Base-by-base conservation (phyloP, 305 asterid genomes). In the Fraxinus sp. region DNA sequence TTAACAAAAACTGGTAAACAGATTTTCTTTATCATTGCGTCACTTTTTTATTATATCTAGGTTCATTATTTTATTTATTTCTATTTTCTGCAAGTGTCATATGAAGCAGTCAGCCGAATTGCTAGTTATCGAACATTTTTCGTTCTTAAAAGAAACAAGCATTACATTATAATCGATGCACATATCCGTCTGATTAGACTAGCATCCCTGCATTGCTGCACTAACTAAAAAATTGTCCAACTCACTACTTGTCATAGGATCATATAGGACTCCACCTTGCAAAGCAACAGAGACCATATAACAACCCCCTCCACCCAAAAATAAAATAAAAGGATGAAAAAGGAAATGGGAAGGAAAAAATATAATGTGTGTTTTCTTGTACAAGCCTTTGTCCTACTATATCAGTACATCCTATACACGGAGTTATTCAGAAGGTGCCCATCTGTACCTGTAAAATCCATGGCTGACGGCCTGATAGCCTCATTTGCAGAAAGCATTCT, bases 401-500 rank as follows among this genome's bases (percentile, higher is more conserved):
- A 70, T 28, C 37, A 3, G 75, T 30, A 30, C 75, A 70, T 70
- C 75, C 75, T 70, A 70, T 2, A 70, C 22, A 70, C 18, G 7
- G 16, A 5, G 37, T 70, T 32, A 70, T 28, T 70, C 39, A 71
- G 66, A 84, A 66, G 52, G 75, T 39, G 75, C 37, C 28, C 68
- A 30, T 16, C 55, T 81, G 85, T 75, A 95, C 99, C 95, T 77
- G 97, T 92, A 88, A 96, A 96, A 87, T 91, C 99, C 81, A 90
- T 28, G 77, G 99, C 98, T 9, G 97, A 85, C 85, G 97, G 98
- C 88, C 98, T 90, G 72, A 85, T 80, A 82, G 95, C 87, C 83
- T 90, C 99, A 86, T 92, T 90, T 73, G 92, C 82, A 83, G 98
- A 91, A 59, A 95, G 93, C 98, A 96, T 95, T 80, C 91, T 96